Conservation (phyloP, 2,329 filamentous ascomycete species). For the Diplodia seriata region DNA sequence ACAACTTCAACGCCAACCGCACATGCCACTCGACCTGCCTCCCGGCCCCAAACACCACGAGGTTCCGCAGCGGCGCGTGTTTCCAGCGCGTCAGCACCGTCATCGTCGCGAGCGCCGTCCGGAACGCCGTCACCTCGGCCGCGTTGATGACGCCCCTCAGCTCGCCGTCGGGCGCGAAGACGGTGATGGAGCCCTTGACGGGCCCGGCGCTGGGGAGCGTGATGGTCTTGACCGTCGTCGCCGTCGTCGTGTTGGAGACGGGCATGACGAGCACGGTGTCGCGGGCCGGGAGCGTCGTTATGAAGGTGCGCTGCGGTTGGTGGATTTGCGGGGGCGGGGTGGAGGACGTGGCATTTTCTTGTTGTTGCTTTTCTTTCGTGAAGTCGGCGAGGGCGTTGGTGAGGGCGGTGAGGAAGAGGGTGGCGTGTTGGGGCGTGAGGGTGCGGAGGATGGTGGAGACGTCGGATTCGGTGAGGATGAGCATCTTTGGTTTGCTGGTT, state of each 20-base stretch:
- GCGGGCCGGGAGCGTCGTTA: conserved; percentile 74
- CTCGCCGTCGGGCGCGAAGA: conserved; percentile 58
- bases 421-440: conserved; percentile 37
- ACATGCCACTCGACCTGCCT: conserved; percentile 60
- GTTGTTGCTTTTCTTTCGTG: conserved; percentile 45
- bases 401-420: neutral
- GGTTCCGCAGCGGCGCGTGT: conserved; percentile 36
- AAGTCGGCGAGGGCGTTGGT: conserved; percentile 31
- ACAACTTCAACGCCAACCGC: conserved; percentile 51
- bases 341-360: conserved; percentile 49
- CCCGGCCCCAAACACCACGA: conserved; percentile 58
- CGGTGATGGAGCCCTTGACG: conserved; percentile 71
- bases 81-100: conserved; percentile 55
- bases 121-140: conserved; percentile 77
- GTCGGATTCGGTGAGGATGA: conserved; percentile 36
- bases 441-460: conserved; percentile 46
- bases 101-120: conserved; percentile 75
- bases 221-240: conserved; percentile 57
- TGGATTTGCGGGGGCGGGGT: conserved; percentile 43
- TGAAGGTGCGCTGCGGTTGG: conserved; percentile 59
- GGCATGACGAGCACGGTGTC: conserved; percentile 62
- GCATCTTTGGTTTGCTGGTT: conserved; percentile 1
- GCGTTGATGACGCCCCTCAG: conserved; percentile 75
- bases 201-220: conserved; percentile 29
- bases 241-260: conserved; percentile 77